Conservation (phyloP, 305 asterid genomes). For the Ajuga reptans region DNA sequence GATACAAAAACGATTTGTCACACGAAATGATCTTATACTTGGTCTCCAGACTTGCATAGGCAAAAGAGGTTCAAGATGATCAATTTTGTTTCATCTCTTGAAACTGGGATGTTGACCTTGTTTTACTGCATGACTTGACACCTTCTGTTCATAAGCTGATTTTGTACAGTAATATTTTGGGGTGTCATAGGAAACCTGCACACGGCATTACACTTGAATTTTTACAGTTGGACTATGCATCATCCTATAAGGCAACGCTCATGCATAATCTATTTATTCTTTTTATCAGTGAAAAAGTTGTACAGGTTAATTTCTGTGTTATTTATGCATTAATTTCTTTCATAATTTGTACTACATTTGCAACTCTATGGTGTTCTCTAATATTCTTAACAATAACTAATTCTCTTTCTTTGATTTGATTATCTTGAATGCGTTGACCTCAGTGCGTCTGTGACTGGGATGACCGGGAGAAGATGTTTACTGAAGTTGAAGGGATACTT, state of each 20-base stretch:
- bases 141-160: not conserved
- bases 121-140: not conserved
- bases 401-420: constrained; percentile 14
- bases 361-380: not conserved
- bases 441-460: constrained; percentile 99
- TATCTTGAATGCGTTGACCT: constrained; percentile 20
- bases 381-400: constrained; percentile 5
- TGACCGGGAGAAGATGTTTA: constrained; percentile 81
- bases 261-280: not conserved
- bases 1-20: not conserved
- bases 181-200: not conserved
- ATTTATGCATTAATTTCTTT: not conserved
- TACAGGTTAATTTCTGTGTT: not conserved
- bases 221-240: not conserved
- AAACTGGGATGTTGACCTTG: not conserved
- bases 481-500: constrained; percentile 89
- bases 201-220: not conserved
- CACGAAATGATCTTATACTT: not conserved
- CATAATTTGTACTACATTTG: not conserved
- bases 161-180: not conserved
- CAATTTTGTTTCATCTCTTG: constrained; percentile 9
- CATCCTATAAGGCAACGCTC: not conserved
- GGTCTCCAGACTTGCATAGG: not conserved
- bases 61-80: not conserved
- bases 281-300: not conserved